These are phyloP conservation scores for Anthracocystis setariae DNA, from an alignment of 1,284 basidiomycete genomes.

Conservation along the genomic window DNA sequence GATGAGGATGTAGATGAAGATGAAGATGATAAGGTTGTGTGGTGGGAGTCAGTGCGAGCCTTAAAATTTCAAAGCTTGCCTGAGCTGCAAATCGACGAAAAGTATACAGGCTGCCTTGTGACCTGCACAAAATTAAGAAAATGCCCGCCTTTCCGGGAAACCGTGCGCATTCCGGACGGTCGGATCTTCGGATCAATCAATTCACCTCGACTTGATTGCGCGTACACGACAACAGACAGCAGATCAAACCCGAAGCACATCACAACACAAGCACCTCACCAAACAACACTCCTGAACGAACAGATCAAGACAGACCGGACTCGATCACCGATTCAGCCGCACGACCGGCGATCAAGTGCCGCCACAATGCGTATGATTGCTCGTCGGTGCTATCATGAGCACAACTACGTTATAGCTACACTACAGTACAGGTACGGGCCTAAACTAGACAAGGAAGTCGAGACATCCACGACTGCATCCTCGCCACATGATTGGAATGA, in stretches of 20 bases:
- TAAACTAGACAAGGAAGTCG: constrained; percentile 39
- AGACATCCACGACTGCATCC: constrained; percentile 49
- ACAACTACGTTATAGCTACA: too few species aligned
- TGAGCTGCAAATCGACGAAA: too few species aligned
- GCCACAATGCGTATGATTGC: background rate
- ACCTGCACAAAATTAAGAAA: background rate
- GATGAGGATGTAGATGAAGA: background rate
- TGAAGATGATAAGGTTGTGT: background rate
- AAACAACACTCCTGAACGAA: too few species aligned
- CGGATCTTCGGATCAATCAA: constrained; percentile 19
- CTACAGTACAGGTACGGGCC: background rate
- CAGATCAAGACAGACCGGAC: background rate
- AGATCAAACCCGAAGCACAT: constrained; percentile 12
- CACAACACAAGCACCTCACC: background rate
- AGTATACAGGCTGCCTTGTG: constrained; percentile 1
- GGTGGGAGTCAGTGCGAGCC: background rate
- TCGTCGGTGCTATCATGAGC: too few species aligned
- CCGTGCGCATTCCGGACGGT: constrained; percentile 26
- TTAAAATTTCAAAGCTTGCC: background rate
- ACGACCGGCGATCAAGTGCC: background rate
- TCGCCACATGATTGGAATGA: constrained; percentile 51
- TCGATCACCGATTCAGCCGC: background rate
- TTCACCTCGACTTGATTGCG: background rate
- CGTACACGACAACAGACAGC: background rate
- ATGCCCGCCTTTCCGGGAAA: constrained; percentile 6